phyloP scores from a whole-genome alignment of 2,329 filamentous ascomycete species.

The Blastomyces silverae region DNA sequence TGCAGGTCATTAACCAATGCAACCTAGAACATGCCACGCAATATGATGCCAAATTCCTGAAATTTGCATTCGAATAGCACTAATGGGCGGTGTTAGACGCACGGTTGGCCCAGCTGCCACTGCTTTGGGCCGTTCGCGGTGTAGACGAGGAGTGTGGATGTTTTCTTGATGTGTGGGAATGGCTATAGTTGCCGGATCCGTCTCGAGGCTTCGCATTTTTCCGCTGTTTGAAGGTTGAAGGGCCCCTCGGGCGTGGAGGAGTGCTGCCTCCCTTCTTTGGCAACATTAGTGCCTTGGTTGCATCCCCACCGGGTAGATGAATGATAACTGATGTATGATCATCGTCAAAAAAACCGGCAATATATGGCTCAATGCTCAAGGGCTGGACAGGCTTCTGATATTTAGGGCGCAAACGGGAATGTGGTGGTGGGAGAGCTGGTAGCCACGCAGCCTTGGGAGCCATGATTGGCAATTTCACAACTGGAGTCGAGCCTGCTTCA shows the following conservation, averaged over 20 bases:
- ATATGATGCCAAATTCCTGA: conserved; percentile 11
- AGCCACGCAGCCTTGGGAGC: conserved; percentile 59
- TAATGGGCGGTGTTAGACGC: conserved; percentile 12
- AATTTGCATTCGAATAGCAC: neutral
- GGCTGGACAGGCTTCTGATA: conserved; percentile 52
- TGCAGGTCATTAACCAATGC: neutral
- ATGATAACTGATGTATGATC: conserved; percentile 39
- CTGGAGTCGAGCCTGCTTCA: conserved; percentile 70
- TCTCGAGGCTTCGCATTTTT: conserved; percentile 32
- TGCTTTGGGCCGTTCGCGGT: conserved; percentile 12
- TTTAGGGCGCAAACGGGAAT: conserved; percentile 35
- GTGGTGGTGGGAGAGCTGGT: conserved; percentile 42
- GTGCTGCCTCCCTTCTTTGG: conserved; percentile 30
- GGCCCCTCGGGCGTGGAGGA: conserved; percentile 23
- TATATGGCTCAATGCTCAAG: conserved; percentile 43
- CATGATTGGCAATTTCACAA: conserved; percentile 59
- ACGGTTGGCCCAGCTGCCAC: conserved; percentile 13
- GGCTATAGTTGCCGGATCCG: conserved; percentile 40
- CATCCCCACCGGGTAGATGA: conserved; percentile 44
- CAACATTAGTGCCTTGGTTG: conserved; percentile 39
- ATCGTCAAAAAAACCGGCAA: conserved; percentile 37
- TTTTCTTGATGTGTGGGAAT: conserved; percentile 18
- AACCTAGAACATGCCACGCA: neutral
- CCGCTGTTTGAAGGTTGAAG: conserved; percentile 26
- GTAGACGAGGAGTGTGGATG: conserved; percentile 14